These are phyloP conservation scores for Colletotrichum sp. DNA, from an alignment of 2,329 filamentous ascomycete species.

Conservation along the genomic window DNA sequence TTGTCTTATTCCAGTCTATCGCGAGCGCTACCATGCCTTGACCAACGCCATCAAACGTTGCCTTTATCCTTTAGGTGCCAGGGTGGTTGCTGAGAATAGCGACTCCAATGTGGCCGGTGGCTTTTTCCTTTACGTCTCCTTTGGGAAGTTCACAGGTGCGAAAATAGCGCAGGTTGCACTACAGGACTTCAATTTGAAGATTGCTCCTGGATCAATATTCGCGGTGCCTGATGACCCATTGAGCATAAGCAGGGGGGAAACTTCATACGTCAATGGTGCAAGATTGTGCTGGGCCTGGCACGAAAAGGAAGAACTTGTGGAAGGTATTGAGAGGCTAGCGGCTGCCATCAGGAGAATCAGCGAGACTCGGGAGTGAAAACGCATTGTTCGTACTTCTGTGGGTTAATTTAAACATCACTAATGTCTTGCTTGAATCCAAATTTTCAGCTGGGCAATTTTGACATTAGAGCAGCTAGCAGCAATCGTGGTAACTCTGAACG, in stretches of 20 bases:
- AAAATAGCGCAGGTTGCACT: conserved; percentile 52
- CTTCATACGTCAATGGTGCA: conserved; percentile 38
- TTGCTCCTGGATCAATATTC: conserved; percentile 63
- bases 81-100: conserved; percentile 38
- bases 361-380: not conserved
- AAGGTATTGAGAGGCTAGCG: conserved; percentile 70
- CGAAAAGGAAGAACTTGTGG: conserved; percentile 66
- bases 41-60: not conserved
- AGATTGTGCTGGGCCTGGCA: conserved; percentile 78
- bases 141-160: conserved; percentile 47
- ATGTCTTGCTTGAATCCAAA: not conserved
- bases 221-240: conserved; percentile 40
- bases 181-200: conserved; percentile 57
- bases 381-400: not conserved
- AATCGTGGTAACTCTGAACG: not conserved
- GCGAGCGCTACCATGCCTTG: not conserved
- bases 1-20: conserved; percentile 39
- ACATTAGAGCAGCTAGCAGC: not conserved
- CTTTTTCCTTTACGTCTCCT: conserved; percentile 68
- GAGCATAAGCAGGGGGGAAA: conserved; percentile 30
- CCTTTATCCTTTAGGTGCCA: conserved; percentile 23
- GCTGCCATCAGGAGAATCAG: not conserved
- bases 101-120: conserved; percentile 48
- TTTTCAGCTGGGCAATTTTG: not conserved
- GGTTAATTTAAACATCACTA: not conserved